Conservation (phyloP, 306 rosid genomes). For the Quercus parvula region DNA sequence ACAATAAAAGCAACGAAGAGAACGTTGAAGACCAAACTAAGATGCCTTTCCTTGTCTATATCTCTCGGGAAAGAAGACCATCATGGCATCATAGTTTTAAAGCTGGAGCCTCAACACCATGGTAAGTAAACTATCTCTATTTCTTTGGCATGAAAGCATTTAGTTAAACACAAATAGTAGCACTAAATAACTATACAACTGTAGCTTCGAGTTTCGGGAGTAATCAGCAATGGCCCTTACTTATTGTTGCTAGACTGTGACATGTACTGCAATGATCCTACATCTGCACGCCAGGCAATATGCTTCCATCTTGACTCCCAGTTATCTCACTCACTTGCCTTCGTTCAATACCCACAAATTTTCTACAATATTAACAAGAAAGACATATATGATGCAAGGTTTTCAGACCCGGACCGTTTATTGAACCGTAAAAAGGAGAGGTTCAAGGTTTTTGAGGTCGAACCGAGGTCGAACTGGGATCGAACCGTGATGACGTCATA, state of each 20-base stretch:
- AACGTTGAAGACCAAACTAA: background rate
- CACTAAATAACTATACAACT: background rate
- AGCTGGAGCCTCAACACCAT: slow-evolving; percentile 74
- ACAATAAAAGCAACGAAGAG: background rate
- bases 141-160: background rate
- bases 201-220: slow-evolving; percentile 57
- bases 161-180: background rate
- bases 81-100: slow-evolving; percentile 60
- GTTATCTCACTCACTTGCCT: slow-evolving; percentile 22
- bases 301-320: slow-evolving; percentile 64
- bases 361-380: no score
- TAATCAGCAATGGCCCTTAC: slow-evolving; percentile 54
- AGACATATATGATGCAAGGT: no score
- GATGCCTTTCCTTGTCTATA: slow-evolving; percentile 43
- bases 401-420: no score
- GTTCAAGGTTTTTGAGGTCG: no score
- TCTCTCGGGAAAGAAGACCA: slow-evolving; percentile 53
- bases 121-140: slow-evolving; percentile 27
- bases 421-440: no score
- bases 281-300: slow-evolving; percentile 63
- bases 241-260: slow-evolving; percentile 61
- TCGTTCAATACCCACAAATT: slow-evolving; percentile 52
- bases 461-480: no score
- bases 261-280: slow-evolving; percentile 63
- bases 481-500: no score